Evolutionary conservation across 2,329 filamentous ascomycete genomes (phyloP).

Genomic region (Metarhizium guizhouense): DNA sequence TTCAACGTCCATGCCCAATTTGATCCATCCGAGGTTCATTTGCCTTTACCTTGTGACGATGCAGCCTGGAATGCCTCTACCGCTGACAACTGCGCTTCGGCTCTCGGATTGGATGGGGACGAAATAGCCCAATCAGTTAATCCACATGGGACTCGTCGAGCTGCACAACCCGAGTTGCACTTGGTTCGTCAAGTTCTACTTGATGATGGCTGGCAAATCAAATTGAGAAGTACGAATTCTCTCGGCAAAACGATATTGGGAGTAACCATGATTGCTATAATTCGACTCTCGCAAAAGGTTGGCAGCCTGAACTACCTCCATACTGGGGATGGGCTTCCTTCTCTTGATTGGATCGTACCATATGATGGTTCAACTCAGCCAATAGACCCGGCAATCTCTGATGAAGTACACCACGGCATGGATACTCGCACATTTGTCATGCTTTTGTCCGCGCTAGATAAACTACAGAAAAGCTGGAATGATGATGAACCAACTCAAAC

Average conservation of each 20-base stretch:
- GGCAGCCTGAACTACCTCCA: background rate
- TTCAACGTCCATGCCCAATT: constrained; percentile 61
- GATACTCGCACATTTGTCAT: background rate
- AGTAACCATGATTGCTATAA: constrained; percentile 50
- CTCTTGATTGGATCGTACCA: constrained; percentile 50
- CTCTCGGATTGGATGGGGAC: constrained; percentile 56
- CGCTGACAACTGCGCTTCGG: constrained; percentile 50
- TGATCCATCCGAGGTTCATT: constrained; percentile 52
- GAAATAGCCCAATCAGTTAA: constrained; percentile 35
- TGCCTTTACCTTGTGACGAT: constrained; percentile 66
- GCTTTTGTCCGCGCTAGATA: constrained; percentile 2
- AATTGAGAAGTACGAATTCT: background rate
- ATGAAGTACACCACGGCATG: background rate
- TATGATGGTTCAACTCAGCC: constrained; percentile 45
- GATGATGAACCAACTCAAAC: background rate
- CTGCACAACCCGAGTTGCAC: constrained; percentile 47
- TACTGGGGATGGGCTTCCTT: background rate
- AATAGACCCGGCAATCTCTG: background rate
- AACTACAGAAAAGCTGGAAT: constrained; percentile 1
- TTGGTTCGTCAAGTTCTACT: constrained; percentile 53
- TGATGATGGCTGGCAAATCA: constrained; percentile 28
- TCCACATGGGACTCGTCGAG: constrained; percentile 42
- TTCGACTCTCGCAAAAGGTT: constrained; percentile 32
- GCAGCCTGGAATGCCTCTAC: constrained; percentile 62
- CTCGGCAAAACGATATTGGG: constrained; percentile 2